Evolutionary conservation across 257 asterid genomes (phyloP).

Genomic region (Ballota nigra): DNA sequence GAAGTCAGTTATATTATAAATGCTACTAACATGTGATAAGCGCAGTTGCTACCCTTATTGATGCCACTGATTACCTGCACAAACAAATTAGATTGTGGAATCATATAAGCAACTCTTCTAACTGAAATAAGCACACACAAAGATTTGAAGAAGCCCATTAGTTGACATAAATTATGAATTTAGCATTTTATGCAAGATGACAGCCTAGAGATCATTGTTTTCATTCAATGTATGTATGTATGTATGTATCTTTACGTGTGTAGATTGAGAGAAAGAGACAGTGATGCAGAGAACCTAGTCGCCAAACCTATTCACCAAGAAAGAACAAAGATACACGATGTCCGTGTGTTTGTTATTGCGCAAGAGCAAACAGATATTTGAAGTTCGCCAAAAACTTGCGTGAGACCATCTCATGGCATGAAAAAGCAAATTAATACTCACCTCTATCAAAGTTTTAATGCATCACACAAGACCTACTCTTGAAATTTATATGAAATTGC

Average conservation of each 20-base stretch:
- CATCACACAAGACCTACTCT: too few species aligned
- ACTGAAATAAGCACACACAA: not conserved
- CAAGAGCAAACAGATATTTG: slow-evolving; percentile 2
- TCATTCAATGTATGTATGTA: too few species aligned
- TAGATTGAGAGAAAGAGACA: too few species aligned
- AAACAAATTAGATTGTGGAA: slow-evolving; percentile 18
- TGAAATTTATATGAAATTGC: slow-evolving; percentile 34
- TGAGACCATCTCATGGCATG: too few species aligned
- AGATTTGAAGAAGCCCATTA: slow-evolving; percentile 17
- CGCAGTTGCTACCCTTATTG: slow-evolving; percentile 85
- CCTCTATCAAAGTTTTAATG: too few species aligned
- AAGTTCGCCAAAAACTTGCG: too few species aligned
- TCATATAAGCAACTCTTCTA: not conserved
- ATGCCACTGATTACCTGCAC: slow-evolving; percentile 94
- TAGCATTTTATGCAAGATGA: slow-evolving; percentile 14
- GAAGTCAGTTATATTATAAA: slow-evolving; percentile 19
- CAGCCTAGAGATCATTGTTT: slow-evolving; percentile 1
- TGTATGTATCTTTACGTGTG: too few species aligned
- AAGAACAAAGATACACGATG: too few species aligned
- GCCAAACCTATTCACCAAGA: not conserved
- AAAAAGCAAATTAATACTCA: too few species aligned
- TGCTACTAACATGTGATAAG: slow-evolving; percentile 81
- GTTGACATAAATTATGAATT: not conserved
- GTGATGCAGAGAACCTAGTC: not conserved
- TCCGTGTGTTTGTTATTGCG: too few species aligned